A percentile compares a stretch with the other conserved stretches of the same genome.
Evolutionary conservation across 2,329 filamentous ascomycete species (phyloP).

Genomic region (Aspergillus pseudoviridinutans): DNA sequence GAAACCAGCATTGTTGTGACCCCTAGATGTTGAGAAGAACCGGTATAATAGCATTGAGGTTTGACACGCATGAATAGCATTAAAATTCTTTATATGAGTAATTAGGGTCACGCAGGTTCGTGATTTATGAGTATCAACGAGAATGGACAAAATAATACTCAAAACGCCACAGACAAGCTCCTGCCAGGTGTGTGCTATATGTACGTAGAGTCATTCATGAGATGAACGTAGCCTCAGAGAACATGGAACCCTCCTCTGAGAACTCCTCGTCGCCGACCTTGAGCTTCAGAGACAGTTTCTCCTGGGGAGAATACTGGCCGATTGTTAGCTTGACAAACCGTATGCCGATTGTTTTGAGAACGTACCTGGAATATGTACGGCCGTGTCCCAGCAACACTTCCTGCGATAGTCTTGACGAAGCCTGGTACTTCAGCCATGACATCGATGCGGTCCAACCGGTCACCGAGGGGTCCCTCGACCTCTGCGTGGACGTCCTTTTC

Average conservation of each 20-base stretch:
- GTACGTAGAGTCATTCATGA: slow-evolving; percentile 48
- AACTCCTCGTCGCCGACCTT: slow-evolving; percentile 78
- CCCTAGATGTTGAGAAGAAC: neutral
- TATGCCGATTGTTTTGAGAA: slow-evolving; percentile 4
- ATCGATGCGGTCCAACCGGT: slow-evolving; percentile 77
- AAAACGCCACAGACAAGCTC: slow-evolving; percentile 26
- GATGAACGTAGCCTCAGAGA: slow-evolving; percentile 95
- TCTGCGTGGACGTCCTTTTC: slow-evolving; percentile 67
- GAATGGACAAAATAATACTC: slow-evolving; percentile 28
- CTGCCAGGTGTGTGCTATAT: slow-evolving; percentile 24
- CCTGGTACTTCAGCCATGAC: slow-evolving; percentile 95
- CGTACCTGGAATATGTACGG: slow-evolving; percentile 95
- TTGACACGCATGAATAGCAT: slow-evolving; percentile 17
- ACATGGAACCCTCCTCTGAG: slow-evolving; percentile 72
- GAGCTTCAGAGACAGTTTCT: slow-evolving; percentile 70
- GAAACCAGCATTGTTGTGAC: neutral
- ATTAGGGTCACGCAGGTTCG: slow-evolving; percentile 14
- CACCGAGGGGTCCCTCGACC: slow-evolving; percentile 65
- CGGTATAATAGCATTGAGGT: too few relatives aligned
- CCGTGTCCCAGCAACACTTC: slow-evolving; percentile 82
- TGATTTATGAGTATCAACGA: slow-evolving; percentile 18
- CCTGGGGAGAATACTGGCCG: slow-evolving; percentile 63
- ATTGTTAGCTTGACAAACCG: slow-evolving; percentile 14
- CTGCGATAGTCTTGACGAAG: slow-evolving; percentile 92
- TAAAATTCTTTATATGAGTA: slow-evolving; percentile 25